Conservation (phyloP, 2,329 filamentous ascomycete genomes). For the Stachybotrys elegans region DNA sequence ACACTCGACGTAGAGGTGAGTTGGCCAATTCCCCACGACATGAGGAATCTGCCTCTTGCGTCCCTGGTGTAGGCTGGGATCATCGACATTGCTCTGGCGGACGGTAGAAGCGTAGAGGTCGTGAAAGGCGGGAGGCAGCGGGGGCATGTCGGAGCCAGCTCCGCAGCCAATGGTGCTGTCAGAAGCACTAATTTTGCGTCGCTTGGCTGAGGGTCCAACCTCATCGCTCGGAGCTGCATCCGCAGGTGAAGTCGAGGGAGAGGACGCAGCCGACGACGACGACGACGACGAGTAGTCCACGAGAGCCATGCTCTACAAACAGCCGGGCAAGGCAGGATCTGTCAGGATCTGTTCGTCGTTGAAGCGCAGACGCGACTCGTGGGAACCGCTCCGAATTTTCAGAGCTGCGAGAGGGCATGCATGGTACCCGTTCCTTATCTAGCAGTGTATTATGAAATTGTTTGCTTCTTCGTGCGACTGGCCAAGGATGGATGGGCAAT, state of each 20-base stretch:
- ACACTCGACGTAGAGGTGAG: slow-evolving; percentile 93
- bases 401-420: no score
- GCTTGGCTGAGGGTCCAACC: slow-evolving; percentile 25
- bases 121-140: slow-evolving; percentile 75
- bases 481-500: background rate
- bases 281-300: slow-evolving; percentile 59
- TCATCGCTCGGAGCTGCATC: slow-evolving; percentile 16
- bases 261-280: slow-evolving; percentile 16
- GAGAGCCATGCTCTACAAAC: slow-evolving; percentile 44
- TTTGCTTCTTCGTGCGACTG: no score
- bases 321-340: background rate
- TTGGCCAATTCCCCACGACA: slow-evolving; percentile 85
- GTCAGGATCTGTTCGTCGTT: background rate
- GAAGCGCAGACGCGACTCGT: background rate
- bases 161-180: slow-evolving; percentile 1
- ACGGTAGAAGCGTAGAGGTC: slow-evolving; percentile 84
- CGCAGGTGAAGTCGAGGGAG: slow-evolving; percentile 10
- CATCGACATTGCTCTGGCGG: slow-evolving; percentile 71
- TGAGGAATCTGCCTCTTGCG: slow-evolving; percentile 79
- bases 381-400: background rate
- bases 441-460: background rate
- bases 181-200: slow-evolving; percentile 21
- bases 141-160: slow-evolving; percentile 47
- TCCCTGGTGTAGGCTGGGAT: slow-evolving; percentile 80
- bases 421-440: background rate